These are phyloP conservation scores for Diplosphaera chodatii DNA, from an alignment of 139 green algal species.

Conservation along the genomic window DNA sequence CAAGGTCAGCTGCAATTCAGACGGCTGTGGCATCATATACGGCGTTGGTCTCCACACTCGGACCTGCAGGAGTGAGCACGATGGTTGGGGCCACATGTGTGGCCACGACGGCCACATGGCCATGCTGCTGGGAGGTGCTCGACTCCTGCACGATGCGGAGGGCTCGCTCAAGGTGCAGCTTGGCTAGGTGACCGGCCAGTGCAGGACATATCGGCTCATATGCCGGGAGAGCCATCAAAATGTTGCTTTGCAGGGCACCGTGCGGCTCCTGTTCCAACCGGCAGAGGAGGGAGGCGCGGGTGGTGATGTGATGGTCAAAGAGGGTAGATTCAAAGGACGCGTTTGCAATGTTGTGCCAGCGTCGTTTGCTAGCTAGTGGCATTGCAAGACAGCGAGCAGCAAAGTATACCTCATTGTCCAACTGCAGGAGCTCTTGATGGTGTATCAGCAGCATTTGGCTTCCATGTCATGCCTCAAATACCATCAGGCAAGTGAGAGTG, in stretches of 20 bases:
- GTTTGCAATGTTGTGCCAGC: too few relatives aligned
- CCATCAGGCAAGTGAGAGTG: slow-evolving; percentile 29
- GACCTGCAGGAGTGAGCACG: slow-evolving; percentile 23
- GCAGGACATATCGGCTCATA: too few relatives aligned
- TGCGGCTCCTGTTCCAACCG: slow-evolving; percentile 90
- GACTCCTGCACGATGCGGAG: slow-evolving; percentile 62
- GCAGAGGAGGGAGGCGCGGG: slow-evolving; percentile 84
- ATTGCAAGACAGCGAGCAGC: too few relatives aligned
- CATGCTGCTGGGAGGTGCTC: slow-evolving; percentile 46
- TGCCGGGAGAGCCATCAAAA: too few relatives aligned
- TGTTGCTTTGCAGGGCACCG: slow-evolving; percentile 38
- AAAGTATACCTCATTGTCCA: too few relatives aligned
- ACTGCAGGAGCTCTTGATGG: slow-evolving; percentile 31
- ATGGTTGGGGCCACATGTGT: slow-evolving; percentile 10
- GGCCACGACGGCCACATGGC: slow-evolving; percentile 3
- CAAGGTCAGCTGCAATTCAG: too few relatives aligned
- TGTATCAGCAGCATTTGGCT: slow-evolving; percentile 56
- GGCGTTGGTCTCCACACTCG: too few relatives aligned
- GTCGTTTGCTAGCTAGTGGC: too few relatives aligned
- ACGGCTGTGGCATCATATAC: too few relatives aligned
- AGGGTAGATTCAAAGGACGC: slow-evolving; percentile 15
- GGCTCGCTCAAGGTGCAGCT: slow-evolving; percentile 18
- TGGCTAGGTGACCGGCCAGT: too few relatives aligned
- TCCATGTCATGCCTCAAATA: slow-evolving; percentile 77
- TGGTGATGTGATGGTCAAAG: slow-evolving; percentile 55